phyloP scores from a whole-genome alignment of 257 asterid genomes.

The Dorcoceras hygrometricum region DNA sequence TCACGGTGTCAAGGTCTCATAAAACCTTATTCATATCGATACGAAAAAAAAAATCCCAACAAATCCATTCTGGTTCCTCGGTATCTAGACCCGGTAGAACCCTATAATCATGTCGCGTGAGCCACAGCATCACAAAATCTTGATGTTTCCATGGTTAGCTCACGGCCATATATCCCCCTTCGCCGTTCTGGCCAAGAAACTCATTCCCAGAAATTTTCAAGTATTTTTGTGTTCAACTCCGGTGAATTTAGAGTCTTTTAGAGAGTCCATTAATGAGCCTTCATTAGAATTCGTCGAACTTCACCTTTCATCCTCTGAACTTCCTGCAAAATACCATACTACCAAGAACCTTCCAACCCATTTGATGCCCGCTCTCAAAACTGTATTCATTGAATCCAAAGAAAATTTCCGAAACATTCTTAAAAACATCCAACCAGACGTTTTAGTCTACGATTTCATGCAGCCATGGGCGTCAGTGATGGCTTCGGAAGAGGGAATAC shows the following conservation, averaged over 20 bases:
- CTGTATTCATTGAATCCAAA: slow-evolving; percentile 14
- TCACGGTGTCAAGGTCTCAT: background rate
- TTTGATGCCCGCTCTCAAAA: slow-evolving; percentile 19
- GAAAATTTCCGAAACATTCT: slow-evolving; percentile 13
- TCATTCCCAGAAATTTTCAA: background rate
- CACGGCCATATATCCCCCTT: slow-evolving; percentile 27
- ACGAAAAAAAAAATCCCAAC: background rate
- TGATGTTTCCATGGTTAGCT: slow-evolving; percentile 17
- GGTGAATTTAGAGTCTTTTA: slow-evolving; percentile 3
- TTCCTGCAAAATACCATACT: slow-evolving; percentile 19
- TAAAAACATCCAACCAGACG: slow-evolving; percentile 13
- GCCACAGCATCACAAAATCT: background rate
- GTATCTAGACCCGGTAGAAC: background rate
- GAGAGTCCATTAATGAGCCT: background rate
- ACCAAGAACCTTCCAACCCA: slow-evolving; percentile 24
- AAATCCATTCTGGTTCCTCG: background rate
- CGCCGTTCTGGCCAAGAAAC: slow-evolving; percentile 23
- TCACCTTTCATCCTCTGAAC: slow-evolving; percentile 21
- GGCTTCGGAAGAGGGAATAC: slow-evolving; percentile 14
- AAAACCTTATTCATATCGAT: background rate
- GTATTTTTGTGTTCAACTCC: slow-evolving; percentile 22
- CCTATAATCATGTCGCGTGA: background rate
- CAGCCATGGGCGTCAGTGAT: slow-evolving; percentile 21
- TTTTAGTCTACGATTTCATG: slow-evolving; percentile 20
- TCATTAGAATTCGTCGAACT: slow-evolving; percentile 10